Conservation (phyloP, 208 protist genomes). For the Endotrypanum monterogeii region DNA sequence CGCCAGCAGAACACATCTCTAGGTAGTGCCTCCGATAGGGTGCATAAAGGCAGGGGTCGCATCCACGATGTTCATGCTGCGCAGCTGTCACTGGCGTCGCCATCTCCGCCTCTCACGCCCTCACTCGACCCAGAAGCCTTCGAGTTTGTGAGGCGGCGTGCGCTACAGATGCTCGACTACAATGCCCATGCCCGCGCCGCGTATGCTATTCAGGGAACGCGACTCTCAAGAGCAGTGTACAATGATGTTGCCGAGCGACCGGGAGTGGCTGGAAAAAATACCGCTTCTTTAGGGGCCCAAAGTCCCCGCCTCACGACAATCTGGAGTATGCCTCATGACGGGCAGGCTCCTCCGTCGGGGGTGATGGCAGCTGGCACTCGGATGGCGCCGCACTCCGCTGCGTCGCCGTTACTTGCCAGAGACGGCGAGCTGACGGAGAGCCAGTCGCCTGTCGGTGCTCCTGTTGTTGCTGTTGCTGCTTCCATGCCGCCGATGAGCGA, state of each 20-base stretch:
- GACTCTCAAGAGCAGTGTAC: slow-evolving; percentile 18
- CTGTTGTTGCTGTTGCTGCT: slow-evolving; percentile 5
- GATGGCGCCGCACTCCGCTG: neutral
- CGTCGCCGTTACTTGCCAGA: neutral
- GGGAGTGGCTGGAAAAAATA: neutral
- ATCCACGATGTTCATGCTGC: neutral
- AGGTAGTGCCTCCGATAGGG: too few relatives aligned
- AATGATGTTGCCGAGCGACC: neutral
- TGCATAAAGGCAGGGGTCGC: neutral
- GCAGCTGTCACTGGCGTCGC: neutral
- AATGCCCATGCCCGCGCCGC: slow-evolving; percentile 23
- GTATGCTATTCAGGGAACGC: slow-evolving; percentile 3
- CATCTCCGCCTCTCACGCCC: neutral
- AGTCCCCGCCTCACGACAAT: neutral
- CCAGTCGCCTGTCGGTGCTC: neutral
- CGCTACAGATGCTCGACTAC: slow-evolving; percentile 17
- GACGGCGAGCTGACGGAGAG: neutral
- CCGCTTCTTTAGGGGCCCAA: neutral
- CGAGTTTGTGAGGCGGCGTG: slow-evolving; percentile 12
- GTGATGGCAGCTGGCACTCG: neutral
- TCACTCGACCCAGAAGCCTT: slow-evolving; percentile 1
- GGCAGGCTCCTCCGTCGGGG: neutral
- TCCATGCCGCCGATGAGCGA: neutral
- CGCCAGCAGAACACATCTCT: neutral
- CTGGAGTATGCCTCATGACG: neutral